Evolutionary conservation across 495 filamentous ascomycete genomes (phyloP), one percentile per base, ranked within the genome.

Genomic region (Lophium mytilinum): DNA sequence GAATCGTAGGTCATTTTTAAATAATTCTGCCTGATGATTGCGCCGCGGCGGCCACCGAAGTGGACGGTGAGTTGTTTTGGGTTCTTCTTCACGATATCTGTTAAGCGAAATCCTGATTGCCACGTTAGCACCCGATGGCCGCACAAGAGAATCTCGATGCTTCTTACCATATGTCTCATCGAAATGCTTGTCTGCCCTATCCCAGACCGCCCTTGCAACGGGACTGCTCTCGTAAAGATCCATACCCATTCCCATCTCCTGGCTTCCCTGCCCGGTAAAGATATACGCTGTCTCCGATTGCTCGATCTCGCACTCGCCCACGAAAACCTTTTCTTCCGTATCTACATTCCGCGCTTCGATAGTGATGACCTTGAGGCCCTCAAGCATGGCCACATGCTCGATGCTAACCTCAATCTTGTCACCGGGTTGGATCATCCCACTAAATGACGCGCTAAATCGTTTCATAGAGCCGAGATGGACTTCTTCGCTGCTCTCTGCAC

Each of bases 191-290:
- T 77, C 73, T 8, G 69, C 71, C 12, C 54, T 40, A 45, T 76
- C 73, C 75, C 75, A 77, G 33, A 77, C 49, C 9, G 53, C 47
- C 21, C 64, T 64, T 2, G 71, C 75, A 0, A 60, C 66, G 4
- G 55, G 10, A 50, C 72, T 75, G 6, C 52, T 52, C 1, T 57
- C 62, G 52, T 75, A 74, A 10, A 74, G 52, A 11, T 69, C 67
- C 73, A 76, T 74, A 0, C 75, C 75, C 75, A 77, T 77, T 8
- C 61, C 62, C 24, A 56, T 60, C 41, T 64, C 59, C 52, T 77
- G 75, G 37, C 68, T 71, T 1, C 75, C 75, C 50, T 77, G 75
- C 4, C 75, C 75, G 3, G 72, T 73, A 47, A 77, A 77, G 12
- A 77, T 33, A 58, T 75, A 76, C 3, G 70, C 73, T 1, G 75